Evolutionary conservation across 345 rosid species (phyloP).

Genomic region (Leavenworthia alabamica): DNA sequence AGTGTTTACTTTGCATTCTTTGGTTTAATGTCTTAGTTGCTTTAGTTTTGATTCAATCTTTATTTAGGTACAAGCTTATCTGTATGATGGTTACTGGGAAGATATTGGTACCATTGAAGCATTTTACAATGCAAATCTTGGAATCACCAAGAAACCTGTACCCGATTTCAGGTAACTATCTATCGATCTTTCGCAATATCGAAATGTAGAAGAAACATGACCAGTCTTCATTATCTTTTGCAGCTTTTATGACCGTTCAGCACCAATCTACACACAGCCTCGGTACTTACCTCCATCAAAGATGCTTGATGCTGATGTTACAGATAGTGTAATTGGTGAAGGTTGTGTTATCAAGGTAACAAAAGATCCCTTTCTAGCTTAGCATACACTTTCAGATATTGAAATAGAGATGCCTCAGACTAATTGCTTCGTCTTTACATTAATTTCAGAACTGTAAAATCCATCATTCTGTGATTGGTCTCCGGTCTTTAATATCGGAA

Average conservation of each 20-base stretch:
- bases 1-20: not conserved
- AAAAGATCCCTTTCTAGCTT: not conserved
- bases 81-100: constrained; percentile 97
- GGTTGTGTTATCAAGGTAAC: constrained; percentile 97
- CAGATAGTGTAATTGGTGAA: constrained; percentile 94
- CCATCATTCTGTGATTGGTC: constrained; percentile 93
- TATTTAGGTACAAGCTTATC: constrained; percentile 87
- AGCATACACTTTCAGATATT: not conserved
- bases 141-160: constrained; percentile 91
- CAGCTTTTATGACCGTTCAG: constrained; percentile 94
- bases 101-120: constrained; percentile 98
- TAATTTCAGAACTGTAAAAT: constrained; percentile 74
- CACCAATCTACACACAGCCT: constrained; percentile 97
- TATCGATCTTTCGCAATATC: not conserved
- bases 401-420: not conserved
- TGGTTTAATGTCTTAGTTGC: not conserved
- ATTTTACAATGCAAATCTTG: constrained; percentile 90
- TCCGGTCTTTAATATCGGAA: constrained; percentile 89
- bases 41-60: not conserved
- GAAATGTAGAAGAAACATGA: not conserved
- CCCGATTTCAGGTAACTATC: constrained; percentile 80
- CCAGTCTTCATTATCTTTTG: not conserved
- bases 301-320: constrained; percentile 99
- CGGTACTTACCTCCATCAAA: constrained; percentile 93
- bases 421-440: not conserved